phyloP scores from a whole-genome alignment of 257 asterid genomes.

The Nicotiana noctiflora region DNA sequence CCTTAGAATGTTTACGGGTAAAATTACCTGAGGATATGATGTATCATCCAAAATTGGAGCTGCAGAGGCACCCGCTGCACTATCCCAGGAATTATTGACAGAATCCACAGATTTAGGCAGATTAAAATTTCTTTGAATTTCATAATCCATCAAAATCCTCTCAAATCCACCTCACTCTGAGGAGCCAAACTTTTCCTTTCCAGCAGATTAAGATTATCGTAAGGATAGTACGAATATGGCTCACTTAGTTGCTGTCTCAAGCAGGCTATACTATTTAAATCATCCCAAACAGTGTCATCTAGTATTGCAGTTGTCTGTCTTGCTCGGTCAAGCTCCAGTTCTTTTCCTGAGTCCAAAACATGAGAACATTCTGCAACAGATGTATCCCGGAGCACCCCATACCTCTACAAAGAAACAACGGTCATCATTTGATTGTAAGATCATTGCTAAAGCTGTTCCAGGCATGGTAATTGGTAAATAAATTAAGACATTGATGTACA shows the following conservation, averaged over 20 bases:
- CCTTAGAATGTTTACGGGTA: neutral
- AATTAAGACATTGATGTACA: neutral
- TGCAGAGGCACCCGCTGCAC: constrained; percentile 30
- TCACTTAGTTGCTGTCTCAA: constrained; percentile 47
- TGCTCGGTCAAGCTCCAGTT: constrained; percentile 34
- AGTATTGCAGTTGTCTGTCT: constrained; percentile 37
- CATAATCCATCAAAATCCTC: constrained; percentile 41
- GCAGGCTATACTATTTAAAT: constrained; percentile 41
- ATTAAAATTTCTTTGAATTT: constrained; percentile 45
- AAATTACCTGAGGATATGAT: constrained; percentile 53
- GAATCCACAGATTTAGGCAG: constrained; percentile 43
- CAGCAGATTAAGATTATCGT: constrained; percentile 33
- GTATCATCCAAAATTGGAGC: constrained; percentile 39
- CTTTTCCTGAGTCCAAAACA: constrained; percentile 37
- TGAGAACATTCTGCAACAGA: constrained; percentile 41
- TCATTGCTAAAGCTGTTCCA: neutral
- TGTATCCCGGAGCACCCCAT: constrained; percentile 40
- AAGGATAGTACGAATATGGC: constrained; percentile 36
- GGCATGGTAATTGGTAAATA: neutral
- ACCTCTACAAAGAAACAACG: constrained; percentile 31
- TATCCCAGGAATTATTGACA: constrained; percentile 35
- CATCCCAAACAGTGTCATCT: constrained; percentile 50
- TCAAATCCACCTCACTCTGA: constrained; percentile 37
- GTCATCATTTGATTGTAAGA: constrained; percentile 4
- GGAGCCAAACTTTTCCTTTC: constrained; percentile 37